Base-by-base conservation (phyloP, 169 alveolate species). In the Cryptosporidium sp. region DNA sequence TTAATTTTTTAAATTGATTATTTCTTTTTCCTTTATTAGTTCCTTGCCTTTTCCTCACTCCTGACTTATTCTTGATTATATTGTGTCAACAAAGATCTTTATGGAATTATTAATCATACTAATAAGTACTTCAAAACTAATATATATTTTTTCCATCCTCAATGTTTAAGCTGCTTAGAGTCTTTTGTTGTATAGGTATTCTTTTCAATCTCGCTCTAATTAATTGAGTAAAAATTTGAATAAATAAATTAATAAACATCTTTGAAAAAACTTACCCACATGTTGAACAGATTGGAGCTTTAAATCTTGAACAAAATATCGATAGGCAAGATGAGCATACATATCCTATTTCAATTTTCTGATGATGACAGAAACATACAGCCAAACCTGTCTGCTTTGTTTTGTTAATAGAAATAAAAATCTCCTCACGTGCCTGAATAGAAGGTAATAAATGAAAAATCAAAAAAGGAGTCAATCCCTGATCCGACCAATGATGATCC, bases 401-500 rank as follows among this genome's bases (percentile, higher is more conserved):
- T 26, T 31, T 80, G 0, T 60, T 80, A 18, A 67, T 21, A 10
- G 56, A 60, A 45, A 80, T 37, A 62, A 80, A 65, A 21, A 56
- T 21, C 21, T 80, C 62, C 16, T 60, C 89, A 1, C 89, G 72
- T 39, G 68, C 80, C 42, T 80, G 75, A 39, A 48, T 26, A n/a
- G 89, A 80, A 26, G 89, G 89, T 33, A 80, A n/a, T 26, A 80
- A 44, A 48, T 80, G 89, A 21, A 80, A 80, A 31, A 80, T 80
- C 18, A 80, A 31, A 29, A 62, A 80, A 29, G 89, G 48, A 44
- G 56, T 62, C 42, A 80, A 29, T 39, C 89, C 89, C 5, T 80
- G 69, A 14, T 80, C 80, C 68, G 21, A 12, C 33, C 60, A 33
- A 35, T 18, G 8, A 10, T 35, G 26, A 75, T 58, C 72, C 6